Percentiles rank a stretch among this genome's conserved stretches.
Evolutionary conservation across 139 green algal species (phyloP).

Genomic region (Chlorella sorokiniana): DNA sequence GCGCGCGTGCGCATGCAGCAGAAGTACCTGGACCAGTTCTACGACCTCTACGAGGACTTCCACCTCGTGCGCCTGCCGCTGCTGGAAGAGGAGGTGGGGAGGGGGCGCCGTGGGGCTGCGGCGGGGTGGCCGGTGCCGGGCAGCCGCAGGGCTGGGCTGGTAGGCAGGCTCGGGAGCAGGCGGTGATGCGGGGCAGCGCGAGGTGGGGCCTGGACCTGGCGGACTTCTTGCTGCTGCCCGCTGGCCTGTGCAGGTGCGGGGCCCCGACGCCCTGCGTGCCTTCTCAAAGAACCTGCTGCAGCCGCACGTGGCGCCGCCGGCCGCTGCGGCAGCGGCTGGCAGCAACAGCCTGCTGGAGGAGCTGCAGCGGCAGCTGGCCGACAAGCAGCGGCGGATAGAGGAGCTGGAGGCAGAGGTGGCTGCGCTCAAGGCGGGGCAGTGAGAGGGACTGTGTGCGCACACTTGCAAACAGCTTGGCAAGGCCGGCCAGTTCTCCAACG

Average conservation of each 20-base stretch:
- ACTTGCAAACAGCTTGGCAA: too few species aligned
- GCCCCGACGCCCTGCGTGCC: slow-evolving; percentile 62
- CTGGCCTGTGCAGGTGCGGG: slow-evolving; percentile 68
- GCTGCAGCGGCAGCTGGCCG: slow-evolving; percentile 11
- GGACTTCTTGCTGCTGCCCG: not conserved
- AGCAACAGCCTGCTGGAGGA: slow-evolving; percentile 18
- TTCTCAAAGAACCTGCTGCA: slow-evolving; percentile 75
- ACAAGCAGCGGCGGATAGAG: not conserved
- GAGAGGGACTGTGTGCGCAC: not conserved
- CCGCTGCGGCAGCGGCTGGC: not conserved
- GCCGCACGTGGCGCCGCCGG: slow-evolving; percentile 42
- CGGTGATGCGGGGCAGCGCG: too few species aligned
- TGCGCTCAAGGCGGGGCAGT: not conserved
- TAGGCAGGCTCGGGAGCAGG: too few species aligned
- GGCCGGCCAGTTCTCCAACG: too few species aligned
- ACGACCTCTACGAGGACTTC: slow-evolving; percentile 97
- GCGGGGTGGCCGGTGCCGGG: too few species aligned
- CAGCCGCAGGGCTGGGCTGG: too few species aligned
- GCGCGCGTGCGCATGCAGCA: slow-evolving; percentile 93
- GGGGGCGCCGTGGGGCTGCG: too few species aligned
- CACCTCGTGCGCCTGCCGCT: slow-evolving; percentile 88
- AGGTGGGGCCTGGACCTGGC: not conserved
- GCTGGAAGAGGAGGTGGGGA: slow-evolving; percentile 89
- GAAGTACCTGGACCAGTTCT: slow-evolving; percentile 90
- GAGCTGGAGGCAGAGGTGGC: slow-evolving; percentile 32